Conservation (phyloP, 2,329 filamentous ascomycete genomes). For the Neoarthrinium moseri region DNA sequence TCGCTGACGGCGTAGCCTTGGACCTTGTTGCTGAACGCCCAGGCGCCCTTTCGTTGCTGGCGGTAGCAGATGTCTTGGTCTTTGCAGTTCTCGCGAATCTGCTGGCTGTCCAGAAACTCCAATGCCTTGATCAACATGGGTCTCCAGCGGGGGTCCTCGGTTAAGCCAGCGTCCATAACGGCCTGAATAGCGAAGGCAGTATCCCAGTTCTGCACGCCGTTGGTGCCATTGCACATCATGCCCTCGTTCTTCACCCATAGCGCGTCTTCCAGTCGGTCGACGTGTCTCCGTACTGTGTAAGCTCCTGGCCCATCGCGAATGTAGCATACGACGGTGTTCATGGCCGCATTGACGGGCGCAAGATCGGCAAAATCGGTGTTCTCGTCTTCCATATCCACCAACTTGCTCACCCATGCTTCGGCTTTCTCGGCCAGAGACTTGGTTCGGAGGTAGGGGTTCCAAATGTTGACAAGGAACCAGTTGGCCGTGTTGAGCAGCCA, state of each 20-base stretch:
- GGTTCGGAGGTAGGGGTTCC: constrained; percentile 73
- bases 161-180: constrained; percentile 74
- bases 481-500: constrained; percentile 79
- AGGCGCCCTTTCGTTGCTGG: constrained; percentile 87
- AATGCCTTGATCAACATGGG: constrained; percentile 83
- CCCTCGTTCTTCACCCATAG: constrained; percentile 91
- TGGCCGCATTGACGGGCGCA: constrained; percentile 83
- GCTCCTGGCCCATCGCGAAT: constrained; percentile 78
- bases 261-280: constrained; percentile 80
- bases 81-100: constrained; percentile 79
- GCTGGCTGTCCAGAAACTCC: constrained; percentile 84
- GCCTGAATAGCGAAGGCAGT: constrained; percentile 88
- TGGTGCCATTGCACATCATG: constrained; percentile 93
- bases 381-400: constrained; percentile 87
- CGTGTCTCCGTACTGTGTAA: constrained; percentile 69
- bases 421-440: constrained; percentile 66
- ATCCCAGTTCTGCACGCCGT: constrained; percentile 98
- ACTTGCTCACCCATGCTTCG: constrained; percentile 77
- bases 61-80: constrained; percentile 82
- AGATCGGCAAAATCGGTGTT: constrained; percentile 88
- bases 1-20: constrained; percentile 97
- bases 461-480: constrained; percentile 75
- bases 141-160: constrained; percentile 72
- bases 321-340: constrained; percentile 88
- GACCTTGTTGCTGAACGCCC: constrained; percentile 89